Evolutionary conservation across 768 basidiomycete genomes (phyloP).

Genomic region (Pleurotus djamor): DNA sequence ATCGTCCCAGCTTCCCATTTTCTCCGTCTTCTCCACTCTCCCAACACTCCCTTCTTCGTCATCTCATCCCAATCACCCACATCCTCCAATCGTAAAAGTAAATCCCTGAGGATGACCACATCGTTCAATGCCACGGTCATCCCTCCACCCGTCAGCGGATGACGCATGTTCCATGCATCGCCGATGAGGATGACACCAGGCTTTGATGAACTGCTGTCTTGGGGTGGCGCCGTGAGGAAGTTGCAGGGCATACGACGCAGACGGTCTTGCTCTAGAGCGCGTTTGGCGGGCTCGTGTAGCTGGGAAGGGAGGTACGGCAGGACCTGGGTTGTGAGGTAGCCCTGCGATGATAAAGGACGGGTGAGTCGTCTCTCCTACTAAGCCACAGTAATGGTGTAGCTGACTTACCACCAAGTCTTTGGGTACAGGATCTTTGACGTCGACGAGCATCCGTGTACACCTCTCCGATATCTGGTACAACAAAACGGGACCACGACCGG

Average conservation of each 20-base stretch:
- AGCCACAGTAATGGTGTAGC: background rate
- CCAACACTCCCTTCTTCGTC: slow-evolving; percentile 37
- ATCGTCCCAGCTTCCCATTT: slow-evolving; percentile 86
- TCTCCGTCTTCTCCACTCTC: slow-evolving; percentile 82
- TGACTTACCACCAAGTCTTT: slow-evolving; percentile 68
- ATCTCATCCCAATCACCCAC: slow-evolving; percentile 50
- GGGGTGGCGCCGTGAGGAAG: slow-evolving; percentile 80
- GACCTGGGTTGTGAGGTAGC: slow-evolving; percentile 69
- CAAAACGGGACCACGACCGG: slow-evolving; percentile 83
- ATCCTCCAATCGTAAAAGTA: slow-evolving; percentile 48
- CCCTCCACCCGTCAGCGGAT: slow-evolving; percentile 95
- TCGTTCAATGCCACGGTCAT: slow-evolving; percentile 97
- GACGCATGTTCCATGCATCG: slow-evolving; percentile 99
- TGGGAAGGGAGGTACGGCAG: slow-evolving; percentile 78
- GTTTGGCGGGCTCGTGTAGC: slow-evolving; percentile 61
- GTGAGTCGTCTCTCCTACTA: background rate
- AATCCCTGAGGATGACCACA: slow-evolving; percentile 66
- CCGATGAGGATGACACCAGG: slow-evolving; percentile 84
- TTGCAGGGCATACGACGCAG: slow-evolving; percentile 94
- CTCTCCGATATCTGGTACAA: slow-evolving; percentile 87
- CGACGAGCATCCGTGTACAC: slow-evolving; percentile 92
- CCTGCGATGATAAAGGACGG: slow-evolving; percentile 28
- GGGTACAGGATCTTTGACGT: slow-evolving; percentile 83
- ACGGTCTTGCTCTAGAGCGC: slow-evolving; percentile 72
- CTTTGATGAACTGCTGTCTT: slow-evolving; percentile 48